Conservation (phyloP, 148 eudicot genomes). For the Dianthus caryophyllus region DNA sequence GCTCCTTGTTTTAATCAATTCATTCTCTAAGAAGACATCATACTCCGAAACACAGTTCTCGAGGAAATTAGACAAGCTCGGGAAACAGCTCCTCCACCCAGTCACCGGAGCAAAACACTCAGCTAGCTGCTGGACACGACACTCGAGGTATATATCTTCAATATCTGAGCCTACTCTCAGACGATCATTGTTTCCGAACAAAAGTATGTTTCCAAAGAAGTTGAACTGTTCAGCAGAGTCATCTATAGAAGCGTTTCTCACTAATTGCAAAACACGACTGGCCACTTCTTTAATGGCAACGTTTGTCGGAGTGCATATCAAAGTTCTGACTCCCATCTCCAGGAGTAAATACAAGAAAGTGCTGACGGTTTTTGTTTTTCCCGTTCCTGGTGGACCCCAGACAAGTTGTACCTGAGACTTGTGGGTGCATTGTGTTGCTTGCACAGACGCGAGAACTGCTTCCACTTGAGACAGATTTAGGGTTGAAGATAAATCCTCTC, state of each 20-base stretch:
- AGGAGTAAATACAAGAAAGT: slow-evolving; percentile 32
- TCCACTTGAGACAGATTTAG: slow-evolving; percentile 37
- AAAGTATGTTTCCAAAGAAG: slow-evolving; percentile 38
- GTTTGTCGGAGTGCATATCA: slow-evolving; percentile 43
- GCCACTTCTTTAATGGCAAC: slow-evolving; percentile 40
- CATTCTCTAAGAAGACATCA: slow-evolving; percentile 32
- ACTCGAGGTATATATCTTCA: slow-evolving; percentile 38
- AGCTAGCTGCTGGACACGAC: slow-evolving; percentile 38
- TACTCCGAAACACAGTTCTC: slow-evolving; percentile 39
- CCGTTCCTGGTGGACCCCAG: slow-evolving; percentile 56
- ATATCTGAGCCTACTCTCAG: slow-evolving; percentile 27
- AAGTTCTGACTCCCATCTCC: slow-evolving; percentile 26
- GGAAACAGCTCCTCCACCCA: slow-evolving; percentile 47
- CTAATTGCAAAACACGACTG: slow-evolving; percentile 30
- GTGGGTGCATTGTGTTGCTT: slow-evolving; percentile 28
- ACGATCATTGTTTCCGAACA: slow-evolving; percentile 44
- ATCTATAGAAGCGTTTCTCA: slow-evolving; percentile 20
- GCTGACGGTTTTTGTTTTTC: slow-evolving; percentile 40
- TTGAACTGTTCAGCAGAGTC: slow-evolving; percentile 22
- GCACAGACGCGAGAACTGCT: slow-evolving; percentile 26
- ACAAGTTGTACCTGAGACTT: slow-evolving; percentile 29
- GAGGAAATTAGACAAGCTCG: slow-evolving; percentile 37
- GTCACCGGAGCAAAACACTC: slow-evolving; percentile 37
- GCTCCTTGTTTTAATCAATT: slow-evolving; percentile 17
- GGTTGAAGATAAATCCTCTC: slow-evolving; percentile 19